Evolutionary conservation across 352 stramenopile species (phyloP), one percentile per base, ranked within the genome.

Genomic region (Phytophthora uliginosa): DNA sequence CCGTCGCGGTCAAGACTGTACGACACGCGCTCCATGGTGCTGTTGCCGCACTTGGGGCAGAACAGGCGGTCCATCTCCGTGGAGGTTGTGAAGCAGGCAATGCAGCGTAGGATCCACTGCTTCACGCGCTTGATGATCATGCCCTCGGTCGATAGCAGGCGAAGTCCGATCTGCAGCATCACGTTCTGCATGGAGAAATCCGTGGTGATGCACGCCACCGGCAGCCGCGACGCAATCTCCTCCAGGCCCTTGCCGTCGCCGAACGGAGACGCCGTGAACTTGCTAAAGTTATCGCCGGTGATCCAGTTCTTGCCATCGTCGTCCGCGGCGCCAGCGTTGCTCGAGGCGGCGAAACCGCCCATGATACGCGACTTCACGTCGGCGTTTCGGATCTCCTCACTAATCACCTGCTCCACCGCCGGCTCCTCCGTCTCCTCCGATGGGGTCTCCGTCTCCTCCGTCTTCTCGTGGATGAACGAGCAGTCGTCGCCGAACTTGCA

Each of bases 61-160:
- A 99, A 99, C 55, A 99, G 76, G 26, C 95, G 86, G 40, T 90
- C 84, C 88, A 98, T 95, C 70, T 99, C 93, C 2, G 83, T 96
- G 68, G 85, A 98, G 77, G 76, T 99, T 57, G 96, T 97, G 79
- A 98, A 99, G 76, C 98, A 99, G 26, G 97, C 97, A 36, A 96
- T 91, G 71, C 98, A 99, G 55, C 98, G 96, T 33, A 99, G 90
- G 24, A 99, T 98, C 96, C 97, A 99, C 66, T 98, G 88, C 79
- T 96, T 95, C 24, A 97, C 89, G 34, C 90, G 89, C 76, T 92
- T 91, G 68, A 97, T 95, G 47, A 92, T 73, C 90, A 95, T 95
- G 52, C 90, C 90, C 10, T 97, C 90, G 0, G 83, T 89, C 15
- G 87, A 95, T 20, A 97, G 63, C 47, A 95, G 82, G 20, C 87